Evolutionary conservation across 2,329 filamentous ascomycete genomes (phyloP).

Genomic region (Aureobasidium sp.): DNA sequence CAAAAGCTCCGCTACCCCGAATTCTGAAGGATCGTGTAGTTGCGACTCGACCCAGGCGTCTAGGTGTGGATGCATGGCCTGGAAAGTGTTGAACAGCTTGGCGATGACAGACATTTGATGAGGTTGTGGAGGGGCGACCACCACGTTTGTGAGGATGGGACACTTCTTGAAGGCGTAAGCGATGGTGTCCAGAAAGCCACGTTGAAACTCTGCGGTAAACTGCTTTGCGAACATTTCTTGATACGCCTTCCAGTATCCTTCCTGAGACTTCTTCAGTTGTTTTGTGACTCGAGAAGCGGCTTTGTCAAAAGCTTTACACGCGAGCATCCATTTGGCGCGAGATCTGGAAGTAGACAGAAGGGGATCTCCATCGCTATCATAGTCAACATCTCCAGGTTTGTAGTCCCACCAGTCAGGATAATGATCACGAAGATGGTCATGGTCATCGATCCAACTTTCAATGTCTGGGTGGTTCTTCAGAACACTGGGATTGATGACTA

Average conservation of each 20-base stretch:
- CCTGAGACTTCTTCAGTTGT: background rate
- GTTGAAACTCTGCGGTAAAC: background rate
- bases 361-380: background rate
- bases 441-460: background rate
- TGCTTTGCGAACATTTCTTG: background rate
- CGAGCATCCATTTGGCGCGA: background rate
- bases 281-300: background rate
- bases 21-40: background rate
- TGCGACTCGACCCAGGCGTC: background rate
- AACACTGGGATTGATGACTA: background rate
- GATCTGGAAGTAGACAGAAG: background rate
- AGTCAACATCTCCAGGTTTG: background rate
- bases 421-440: background rate
- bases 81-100: background rate
- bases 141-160: background rate
- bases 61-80: background rate
- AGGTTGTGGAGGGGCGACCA: background rate
- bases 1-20: background rate
- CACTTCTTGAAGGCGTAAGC: background rate
- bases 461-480: background rate
- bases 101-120: background rate
- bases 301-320: background rate
- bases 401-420: background rate
- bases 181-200: background rate
- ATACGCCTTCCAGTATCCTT: background rate